Conservation (phyloP, 2,329 filamentous ascomycete genomes). For the Chrysosporium keratinophilum region DNA sequence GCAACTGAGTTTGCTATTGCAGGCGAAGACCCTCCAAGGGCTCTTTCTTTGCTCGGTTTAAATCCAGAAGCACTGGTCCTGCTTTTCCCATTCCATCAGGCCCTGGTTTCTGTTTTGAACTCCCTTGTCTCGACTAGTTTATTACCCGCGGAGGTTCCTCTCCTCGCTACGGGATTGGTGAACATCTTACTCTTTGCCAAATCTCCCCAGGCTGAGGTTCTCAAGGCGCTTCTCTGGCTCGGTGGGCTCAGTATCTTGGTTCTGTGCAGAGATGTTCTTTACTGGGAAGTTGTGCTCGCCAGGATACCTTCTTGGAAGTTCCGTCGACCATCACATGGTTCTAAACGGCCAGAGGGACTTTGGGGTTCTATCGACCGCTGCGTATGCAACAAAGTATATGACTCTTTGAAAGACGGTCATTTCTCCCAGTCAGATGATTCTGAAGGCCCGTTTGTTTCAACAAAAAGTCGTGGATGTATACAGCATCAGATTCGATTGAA, state of each 20-base stretch:
- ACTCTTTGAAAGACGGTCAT: not conserved
- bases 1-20: conserved; percentile 36
- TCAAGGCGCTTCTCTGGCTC: conserved; percentile 76
- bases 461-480: not conserved
- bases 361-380: conserved; percentile 36
- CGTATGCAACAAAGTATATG: conserved; percentile 40
- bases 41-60: conserved; percentile 30
- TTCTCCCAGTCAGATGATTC: conserved; percentile 5
- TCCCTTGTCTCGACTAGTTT: conserved; percentile 82
- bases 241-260: conserved; percentile 70
- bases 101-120: conserved; percentile 60
- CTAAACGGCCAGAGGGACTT: conserved; percentile 30
- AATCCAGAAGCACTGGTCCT: conserved; percentile 51
- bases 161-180: conserved; percentile 72
- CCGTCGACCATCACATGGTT: conserved; percentile 42
- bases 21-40: conserved; percentile 27
- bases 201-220: conserved; percentile 72
- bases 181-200: conserved; percentile 66
- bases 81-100: conserved; percentile 75
- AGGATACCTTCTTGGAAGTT: conserved; percentile 89
- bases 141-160: conserved; percentile 72
- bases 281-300: conserved; percentile 75
- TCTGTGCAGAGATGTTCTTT: conserved; percentile 61
- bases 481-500: not conserved
- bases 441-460: not conserved